Evolutionary conservation across 179 eudicot species (phyloP).

Genomic region (Spinacia oleracea): DNA sequence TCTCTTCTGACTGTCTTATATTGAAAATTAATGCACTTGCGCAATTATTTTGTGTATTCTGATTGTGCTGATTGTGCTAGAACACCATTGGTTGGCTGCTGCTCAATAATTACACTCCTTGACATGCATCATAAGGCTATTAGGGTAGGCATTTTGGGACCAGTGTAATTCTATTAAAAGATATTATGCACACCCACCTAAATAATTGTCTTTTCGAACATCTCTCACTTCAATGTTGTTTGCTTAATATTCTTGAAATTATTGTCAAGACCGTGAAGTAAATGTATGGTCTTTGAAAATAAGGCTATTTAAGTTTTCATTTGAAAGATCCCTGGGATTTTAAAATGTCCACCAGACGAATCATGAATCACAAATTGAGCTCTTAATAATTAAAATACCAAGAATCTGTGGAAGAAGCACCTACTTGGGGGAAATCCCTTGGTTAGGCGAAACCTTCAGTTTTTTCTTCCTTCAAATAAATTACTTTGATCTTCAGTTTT

Average conservation of each 20-base stretch:
- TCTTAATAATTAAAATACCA: background rate
- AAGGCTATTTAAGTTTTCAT: background rate
- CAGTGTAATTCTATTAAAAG: too few relatives aligned
- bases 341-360: background rate
- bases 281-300: background rate
- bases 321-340: background rate
- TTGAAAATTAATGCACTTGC: too few relatives aligned
- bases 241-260: background rate
- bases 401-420: background rate
- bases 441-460: too few relatives aligned
- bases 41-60: background rate
- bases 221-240: too few relatives aligned
- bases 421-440: too few relatives aligned
- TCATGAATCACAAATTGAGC: background rate
- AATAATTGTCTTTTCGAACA: too few relatives aligned
- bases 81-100: background rate
- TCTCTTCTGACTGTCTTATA: background rate
- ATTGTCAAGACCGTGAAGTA: background rate
- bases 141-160: background rate
- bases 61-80: background rate
- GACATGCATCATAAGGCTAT: background rate
- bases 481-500: too few relatives aligned
- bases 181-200: too few relatives aligned
- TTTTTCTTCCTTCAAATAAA: too few relatives aligned
- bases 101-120: background rate